Evolutionary conservation across 768 basidiomycete species (phyloP).

Genomic region (Amanita inopinata): DNA sequence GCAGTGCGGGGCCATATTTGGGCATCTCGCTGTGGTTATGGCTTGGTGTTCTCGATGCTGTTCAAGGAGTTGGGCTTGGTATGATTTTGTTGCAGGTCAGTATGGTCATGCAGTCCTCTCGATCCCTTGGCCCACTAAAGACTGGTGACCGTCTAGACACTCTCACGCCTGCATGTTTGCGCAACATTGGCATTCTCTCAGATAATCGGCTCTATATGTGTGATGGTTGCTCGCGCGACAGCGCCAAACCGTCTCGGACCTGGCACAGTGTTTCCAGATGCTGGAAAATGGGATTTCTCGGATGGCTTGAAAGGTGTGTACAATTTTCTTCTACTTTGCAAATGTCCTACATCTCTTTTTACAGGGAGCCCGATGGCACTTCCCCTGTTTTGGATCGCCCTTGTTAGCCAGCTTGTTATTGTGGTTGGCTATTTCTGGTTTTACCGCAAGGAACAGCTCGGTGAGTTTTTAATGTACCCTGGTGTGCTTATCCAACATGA

Average conservation of each 20-base stretch:
- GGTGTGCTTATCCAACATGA: constrained; percentile 1
- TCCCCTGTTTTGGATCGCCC: constrained; percentile 83
- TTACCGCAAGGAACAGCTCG: constrained; percentile 90
- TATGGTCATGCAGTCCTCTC: constrained; percentile 14
- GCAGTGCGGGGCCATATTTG: constrained; percentile 75
- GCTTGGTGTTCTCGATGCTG: constrained; percentile 89
- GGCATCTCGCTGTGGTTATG: constrained; percentile 89
- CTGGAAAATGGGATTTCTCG: constrained; percentile 82
- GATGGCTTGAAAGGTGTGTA: constrained; percentile 47
- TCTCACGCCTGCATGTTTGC: constrained; percentile 90
- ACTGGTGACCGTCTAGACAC: constrained; percentile 38
- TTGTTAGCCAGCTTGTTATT: constrained; percentile 72
- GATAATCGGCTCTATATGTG: constrained; percentile 80
- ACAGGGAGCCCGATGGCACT: constrained; percentile 72
- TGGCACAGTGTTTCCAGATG: constrained; percentile 83
- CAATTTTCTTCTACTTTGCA: neutral
- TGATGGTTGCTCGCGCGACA: constrained; percentile 88
- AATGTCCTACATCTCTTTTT: neutral
- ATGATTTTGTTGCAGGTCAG: constrained; percentile 74
- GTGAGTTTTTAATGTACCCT: constrained; percentile 31
- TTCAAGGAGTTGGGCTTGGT: constrained; percentile 90
- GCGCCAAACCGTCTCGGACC: constrained; percentile 88
- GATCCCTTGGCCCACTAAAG: constrained; percentile 15
- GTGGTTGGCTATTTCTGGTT: constrained; percentile 94
- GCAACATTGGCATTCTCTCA: constrained; percentile 89